Evolutionary conservation across 805 yeast species (phyloP), one percentile per base, ranked within the genome.

Genomic region (Candida nonsorbophila): DNA sequence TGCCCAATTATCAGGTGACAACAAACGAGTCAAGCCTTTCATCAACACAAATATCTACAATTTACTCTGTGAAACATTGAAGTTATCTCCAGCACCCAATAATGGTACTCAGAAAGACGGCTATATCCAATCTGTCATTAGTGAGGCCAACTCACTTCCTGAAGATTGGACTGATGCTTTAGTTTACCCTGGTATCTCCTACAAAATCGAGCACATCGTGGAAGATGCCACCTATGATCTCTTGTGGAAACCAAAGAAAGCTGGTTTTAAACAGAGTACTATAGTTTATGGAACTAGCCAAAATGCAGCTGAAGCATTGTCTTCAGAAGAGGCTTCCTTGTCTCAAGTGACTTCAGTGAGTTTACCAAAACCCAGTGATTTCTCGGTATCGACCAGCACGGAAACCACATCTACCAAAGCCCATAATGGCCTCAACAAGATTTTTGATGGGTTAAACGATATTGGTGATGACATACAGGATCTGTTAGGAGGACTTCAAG

Each of bases 41-140:
- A 57, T 67, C 7, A 90, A 86, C 50, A 62, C 71, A 9, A 84
- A 86, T 36, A 67, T 88, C 4, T 88, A 85, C 54, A 75, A 79
- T 40, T 66, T 88, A 14, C 35, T 88, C 2, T 82, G 95, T 54
- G 82, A 81, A 10, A 63, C 82, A 1, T 55, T 84, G 32, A 47
- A 50, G 16, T 25, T 73, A 17, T 26, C 9, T 3, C 80, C 86
- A 0, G 61, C 77, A 6, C 53, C 67, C 1, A 81, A 79, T 42
- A 81, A 82, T 42, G 90, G 90, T 1, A 51, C 74, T 0, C 20
- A 18, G 11, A 20, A 33, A 7, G 20, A 26, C 10, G 36, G 33
- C 2, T 18, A 26, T 13, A 26, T 26, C 12, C 16, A 8, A 10
- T 17, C 36, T 0, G 32, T 43, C 1, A 25, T 62, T 11, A 44